Evolutionary conservation across 768 basidiomycete genomes (phyloP), one percentile per base, ranked within the genome.

Genomic region (Dioszegia aurantiaca): DNA sequence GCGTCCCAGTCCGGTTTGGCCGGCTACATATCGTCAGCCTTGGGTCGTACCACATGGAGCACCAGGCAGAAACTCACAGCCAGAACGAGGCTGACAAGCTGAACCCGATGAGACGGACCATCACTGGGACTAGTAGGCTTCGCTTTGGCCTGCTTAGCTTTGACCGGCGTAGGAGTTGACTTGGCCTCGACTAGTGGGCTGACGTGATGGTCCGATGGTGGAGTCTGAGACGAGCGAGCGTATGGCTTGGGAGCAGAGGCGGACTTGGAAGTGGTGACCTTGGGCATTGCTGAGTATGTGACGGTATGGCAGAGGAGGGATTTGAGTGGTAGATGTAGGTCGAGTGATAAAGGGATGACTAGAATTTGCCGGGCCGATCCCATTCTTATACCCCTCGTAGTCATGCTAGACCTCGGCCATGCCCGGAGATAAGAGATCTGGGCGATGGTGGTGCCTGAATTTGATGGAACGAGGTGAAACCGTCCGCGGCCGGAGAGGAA

Each of bases 1-100:
- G 21, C 39, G 14, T 43, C 45, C 68, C 68, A 70, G 24, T 64
- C 26, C 10, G 53, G 40, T 30, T 62, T 62, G 0, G 62, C 60
- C 10, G 40, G 40, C 68, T 69, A 4, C n/a, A n/a, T 36, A 37
- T 21, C 53, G 60, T 60, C 63, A 60, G 54, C 57, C 8, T 16
- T n/a, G n/a, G n/a, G n/a, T n/a, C n/a, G n/a, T n/a, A n/a, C n/a
- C n/a, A n/a, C n/a, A n/a, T n/a, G n/a, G n/a, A n/a, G n/a, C n/a
- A n/a, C n/a, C n/a, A n/a, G n/a, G n/a, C n/a, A n/a, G n/a, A 58
- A 26, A 16, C 33, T 33, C 14, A 33, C 33, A 33, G 33, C 33
- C 8, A 33, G 33, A 14, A 33, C 8, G 14, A 33, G 33, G 14
- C 8, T 33, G 33, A 33, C 33, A 6, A 33, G 33, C 33, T 6